Conservation (phyloP, 345 rosid genomes). For the Acer yangbiense region DNA sequence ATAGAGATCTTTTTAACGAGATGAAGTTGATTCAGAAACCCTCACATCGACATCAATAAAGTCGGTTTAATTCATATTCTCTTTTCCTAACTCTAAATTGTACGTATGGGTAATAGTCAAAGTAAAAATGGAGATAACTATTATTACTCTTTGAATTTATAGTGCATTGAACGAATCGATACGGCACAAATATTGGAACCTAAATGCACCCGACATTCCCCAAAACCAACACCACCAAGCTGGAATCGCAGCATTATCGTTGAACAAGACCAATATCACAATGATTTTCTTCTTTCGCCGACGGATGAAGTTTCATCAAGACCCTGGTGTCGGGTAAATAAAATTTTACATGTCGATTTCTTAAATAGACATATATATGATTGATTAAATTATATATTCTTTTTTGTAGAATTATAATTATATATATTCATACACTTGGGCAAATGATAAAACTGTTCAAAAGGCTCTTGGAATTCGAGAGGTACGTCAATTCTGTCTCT, state of each 20-base stretch:
- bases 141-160: background rate
- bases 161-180: background rate
- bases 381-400: background rate
- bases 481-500: constrained; percentile 17
- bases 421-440: constrained; percentile 33
- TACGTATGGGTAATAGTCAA: too few relatives aligned
- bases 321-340: constrained; percentile 17
- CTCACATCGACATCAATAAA: too few relatives aligned
- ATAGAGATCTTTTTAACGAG: too few relatives aligned
- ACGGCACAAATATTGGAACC: background rate
- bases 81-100: too few relatives aligned
- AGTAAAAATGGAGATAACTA: too few relatives aligned
- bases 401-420: constrained; percentile 27
- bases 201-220: background rate
- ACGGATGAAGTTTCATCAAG: background rate
- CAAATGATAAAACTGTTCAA: constrained; percentile 38
- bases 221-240: background rate
- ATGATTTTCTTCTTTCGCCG: background rate
- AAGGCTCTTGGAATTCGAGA: constrained; percentile 31
- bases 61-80: too few relatives aligned
- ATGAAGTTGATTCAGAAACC: too few relatives aligned
- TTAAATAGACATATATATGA: too few relatives aligned
- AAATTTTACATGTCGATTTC: background rate
- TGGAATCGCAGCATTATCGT: background rate
- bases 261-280: background rate